Conservation (phyloP, 2,329 filamentous ascomycete species). For the Neofusicoccum laricinum region DNA sequence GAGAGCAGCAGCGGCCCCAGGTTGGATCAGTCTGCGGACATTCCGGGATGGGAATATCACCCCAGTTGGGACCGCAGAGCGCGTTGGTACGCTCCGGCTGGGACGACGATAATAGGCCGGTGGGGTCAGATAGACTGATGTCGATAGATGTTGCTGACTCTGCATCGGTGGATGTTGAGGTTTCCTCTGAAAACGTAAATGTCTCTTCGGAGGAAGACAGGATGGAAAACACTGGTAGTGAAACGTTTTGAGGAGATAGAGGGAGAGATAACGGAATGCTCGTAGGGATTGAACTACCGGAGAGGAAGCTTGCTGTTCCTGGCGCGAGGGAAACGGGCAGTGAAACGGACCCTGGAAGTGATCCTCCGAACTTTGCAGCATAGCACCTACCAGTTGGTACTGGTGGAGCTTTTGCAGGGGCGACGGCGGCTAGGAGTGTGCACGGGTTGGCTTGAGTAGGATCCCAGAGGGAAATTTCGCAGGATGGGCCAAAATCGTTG, state of each 20-base stretch:
- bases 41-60: neutral
- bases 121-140: neutral
- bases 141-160: neutral
- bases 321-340: neutral
- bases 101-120: neutral
- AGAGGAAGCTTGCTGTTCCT: neutral
- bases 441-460: neutral
- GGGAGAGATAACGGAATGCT: neutral
- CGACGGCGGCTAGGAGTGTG: neutral
- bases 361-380: neutral
- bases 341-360: neutral
- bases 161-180: neutral
- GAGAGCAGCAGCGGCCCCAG: neutral
- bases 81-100: neutral
- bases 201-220: neutral
- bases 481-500: neutral
- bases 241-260: no score
- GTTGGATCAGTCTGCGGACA: neutral
- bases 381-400: neutral
- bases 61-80: neutral
- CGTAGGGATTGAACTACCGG: neutral
- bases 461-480: constrained; percentile 7
- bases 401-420: neutral
- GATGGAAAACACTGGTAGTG: no score
- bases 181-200: neutral